A percentile compares a stretch with the other conserved stretches of the same genome.
phyloP scores from a whole-genome alignment of 2,329 filamentous ascomycete genomes.

The Epicoccum nigrum region DNA sequence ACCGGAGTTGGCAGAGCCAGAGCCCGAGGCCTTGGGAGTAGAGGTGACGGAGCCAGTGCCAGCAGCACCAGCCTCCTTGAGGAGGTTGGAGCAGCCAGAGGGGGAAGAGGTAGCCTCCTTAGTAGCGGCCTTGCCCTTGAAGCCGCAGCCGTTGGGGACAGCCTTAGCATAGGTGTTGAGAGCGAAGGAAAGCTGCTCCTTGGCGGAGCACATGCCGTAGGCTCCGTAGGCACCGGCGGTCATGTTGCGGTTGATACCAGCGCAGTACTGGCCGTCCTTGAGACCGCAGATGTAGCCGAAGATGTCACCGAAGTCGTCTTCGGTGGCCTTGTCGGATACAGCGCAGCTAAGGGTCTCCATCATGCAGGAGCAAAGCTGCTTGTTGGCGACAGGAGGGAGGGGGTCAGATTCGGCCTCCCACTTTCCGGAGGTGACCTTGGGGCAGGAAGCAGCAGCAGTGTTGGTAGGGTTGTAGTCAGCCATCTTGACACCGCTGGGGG shows the following conservation, averaged over 20 bases:
- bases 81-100: constrained; percentile 62
- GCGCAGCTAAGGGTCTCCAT: constrained; percentile 73
- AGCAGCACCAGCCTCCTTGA: constrained; percentile 67
- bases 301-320: constrained; percentile 67
- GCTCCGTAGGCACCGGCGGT: constrained; percentile 74
- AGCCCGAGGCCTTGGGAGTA: constrained; percentile 29
- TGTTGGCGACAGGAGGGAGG: constrained; percentile 84
- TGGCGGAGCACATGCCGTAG: constrained; percentile 76
- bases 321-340: constrained; percentile 61
- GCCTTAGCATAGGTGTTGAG: constrained; percentile 69
- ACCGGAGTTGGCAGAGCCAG: constrained; percentile 17
- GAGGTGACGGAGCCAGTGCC: constrained; percentile 61
- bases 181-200: constrained; percentile 74
- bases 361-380: constrained; percentile 86
- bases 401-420: constrained; percentile 72
- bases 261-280: constrained; percentile 61
- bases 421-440: constrained; percentile 59
- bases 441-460: constrained; percentile 72
- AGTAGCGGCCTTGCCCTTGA: constrained; percentile 68
- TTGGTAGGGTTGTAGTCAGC: constrained; percentile 75
- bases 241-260: constrained; percentile 71
- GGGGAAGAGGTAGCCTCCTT: constrained; percentile 56
- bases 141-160: constrained; percentile 68
- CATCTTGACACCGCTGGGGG: constrained; percentile 69
- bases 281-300: constrained; percentile 77